Evolutionary conservation across 2,329 filamentous ascomycete species (phyloP), one percentile per base, ranked within the genome.

Genomic region (Aureobasidium sp.): DNA sequence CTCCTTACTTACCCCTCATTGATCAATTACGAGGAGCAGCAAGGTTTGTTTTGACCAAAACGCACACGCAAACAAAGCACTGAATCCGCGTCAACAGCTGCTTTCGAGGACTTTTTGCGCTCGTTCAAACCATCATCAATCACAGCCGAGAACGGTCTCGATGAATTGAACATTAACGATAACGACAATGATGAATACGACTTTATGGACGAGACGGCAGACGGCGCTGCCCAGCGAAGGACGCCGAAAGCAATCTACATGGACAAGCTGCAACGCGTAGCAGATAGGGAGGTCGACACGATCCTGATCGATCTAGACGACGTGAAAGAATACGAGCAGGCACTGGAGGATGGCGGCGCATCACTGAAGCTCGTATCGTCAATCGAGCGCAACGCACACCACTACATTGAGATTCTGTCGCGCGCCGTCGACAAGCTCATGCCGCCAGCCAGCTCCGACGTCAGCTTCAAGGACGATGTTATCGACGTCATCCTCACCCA

Each of bases 381-480:
- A 1, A 89, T 99, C 68, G 90, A 94, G 77, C 83, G 82, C 67
- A 99, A 99, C 76, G 91, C 94, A 16, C 89, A 94, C 71, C 94
- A 96, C 74, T 99, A 99, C 72, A 87, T 97, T 67, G 94, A 99
- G 70, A 84, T 97, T 63, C 76, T 97, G 63, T 93, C 93, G 3
- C 83, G 88, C 66, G 94, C 94, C 8, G 86, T 97, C 48, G 94
- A 99, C 77, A 88, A 86, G 63, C 82, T 90, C 59, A 86, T 99
- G 83, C 94, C 94, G 0, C 80, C 83, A 65, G 88, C 92, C 44
- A 88, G 84, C 15, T 81, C 81, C 59, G 91, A 96, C 66, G 82
- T 93, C 67, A 92, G 84, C 84, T 97, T 96, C 82, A 97, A 97
- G 75, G 92, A 97, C 71, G 94, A 99, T 75, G 92, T 97, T 9